Base-by-base conservation (phyloP, 1,284 basidiomycete genomes). In the Boletus smithii region DNA sequence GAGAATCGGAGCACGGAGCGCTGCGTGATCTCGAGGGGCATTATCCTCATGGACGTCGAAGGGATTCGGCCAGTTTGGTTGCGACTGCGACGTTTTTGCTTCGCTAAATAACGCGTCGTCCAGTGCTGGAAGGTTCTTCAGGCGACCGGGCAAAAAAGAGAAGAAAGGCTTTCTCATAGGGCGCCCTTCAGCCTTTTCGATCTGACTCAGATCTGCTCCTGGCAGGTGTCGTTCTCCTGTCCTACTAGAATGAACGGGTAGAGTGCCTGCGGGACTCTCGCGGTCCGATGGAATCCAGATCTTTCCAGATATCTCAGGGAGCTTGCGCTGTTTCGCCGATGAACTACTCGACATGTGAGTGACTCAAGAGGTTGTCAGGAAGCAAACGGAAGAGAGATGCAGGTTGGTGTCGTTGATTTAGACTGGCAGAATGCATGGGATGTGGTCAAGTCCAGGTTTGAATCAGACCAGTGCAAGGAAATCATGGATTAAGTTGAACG, bases 51-150 rank as follows among this genome's bases (percentile, higher is more conserved):
- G 58, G 32, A 65, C 50, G 29, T 40, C 57, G 26, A 63, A 57
- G n/a, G 35, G 39, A 16, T 49, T 48, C 42, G 61, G 60, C 60
- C 58, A 63, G 42, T 60, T 61, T 30, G 58, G 55, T 47, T 13
- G 50, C 16, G 46, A 58, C 40, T 66, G 63, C 30, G 51, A 46
- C 0, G 51, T 61, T 27, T 65, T 63, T 33, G 58, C 64, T 24
- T 59, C 44, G 26, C 36, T 37, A 30, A 68, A 65, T 14, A 68
- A n/a, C 11, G 48, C 48, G 11, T 68, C 50, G 37, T 66, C 53
- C 10, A 68, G 38, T 14, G 37, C 46, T 7, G 50, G 53, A 29
- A 45, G 48, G n/a, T 36, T 34, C 34, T 50, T 60, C 14, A 33
- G 16, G 20, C 50, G 48, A 42, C 43, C 26, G 4, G 49, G 16